Evolutionary conservation across 169 alveolate species (phyloP), one percentile per base, ranked within the genome.

Genomic region (Plasmodium gaboni): DNA sequence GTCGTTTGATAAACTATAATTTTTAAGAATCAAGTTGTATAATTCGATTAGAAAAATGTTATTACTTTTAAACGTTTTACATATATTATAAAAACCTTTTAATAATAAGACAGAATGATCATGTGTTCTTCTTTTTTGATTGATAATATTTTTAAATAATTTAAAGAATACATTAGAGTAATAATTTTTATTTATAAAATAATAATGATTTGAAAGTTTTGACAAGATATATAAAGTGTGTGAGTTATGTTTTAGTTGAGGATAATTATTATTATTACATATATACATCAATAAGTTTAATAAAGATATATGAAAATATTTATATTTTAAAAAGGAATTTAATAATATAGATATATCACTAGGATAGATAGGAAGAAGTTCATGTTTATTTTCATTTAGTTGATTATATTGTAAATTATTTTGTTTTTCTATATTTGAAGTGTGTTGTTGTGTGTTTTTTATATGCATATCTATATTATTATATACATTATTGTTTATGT

Each of bases 301-400:
- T 42, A 74, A 46, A 28, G 61, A 26, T 7, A 53, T 26, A 26
- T 74, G 57, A 32, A 74, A 26, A 65, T 61, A 44, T 74, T 74
- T 63, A 19, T 74, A 74, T 63, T 74, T 74, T n/a, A n/a, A 46
- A 63, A 74, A 74, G 6, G 88, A 60, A 2, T 15, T 13, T 12
- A 60, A 74, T 46, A 74, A n/a, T 6, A 28, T 48, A 53, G 42
- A 13, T 10, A 74, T 44, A 63, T 63, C 74, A 22, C 28, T 12
- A 7, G 24, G 10, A 1, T 74, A 15, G 42, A 74, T 63, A 2
- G 50, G 74, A 8, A 55, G 17, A 9, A 48, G 57, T 9, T 24
- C 17, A 15, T 17, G 2, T 38, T 74, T 15, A 5, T 48, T 10
- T 5, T 38, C 9, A 1, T 38, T 17, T 4, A 4, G 8, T 32